These are phyloP conservation scores for Ustilago trichophora DNA, from an alignment of 1,284 basidiomycete genomes.

Conservation along the genomic window DNA sequence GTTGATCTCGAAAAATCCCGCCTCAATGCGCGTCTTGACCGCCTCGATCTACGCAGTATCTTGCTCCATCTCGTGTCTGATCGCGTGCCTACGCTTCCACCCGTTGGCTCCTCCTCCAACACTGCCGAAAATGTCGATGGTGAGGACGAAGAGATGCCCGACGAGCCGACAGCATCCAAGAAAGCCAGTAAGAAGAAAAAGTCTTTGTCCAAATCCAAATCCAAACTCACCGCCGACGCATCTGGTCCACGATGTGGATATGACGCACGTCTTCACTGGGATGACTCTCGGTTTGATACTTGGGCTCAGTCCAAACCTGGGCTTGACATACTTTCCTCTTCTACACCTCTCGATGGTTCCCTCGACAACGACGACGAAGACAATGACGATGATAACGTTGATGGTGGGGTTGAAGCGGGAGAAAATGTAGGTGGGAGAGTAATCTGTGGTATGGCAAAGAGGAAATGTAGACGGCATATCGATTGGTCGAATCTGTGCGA, in stretches of 20 bases:
- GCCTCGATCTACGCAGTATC: conserved; percentile 32
- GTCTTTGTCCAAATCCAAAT: conserved; percentile 4
- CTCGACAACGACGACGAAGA: conserved; percentile 17
- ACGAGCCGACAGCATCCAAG: neutral
- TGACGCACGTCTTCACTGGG: conserved; percentile 42
- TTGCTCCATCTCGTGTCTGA: conserved; percentile 40
- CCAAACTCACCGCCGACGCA: conserved; percentile 6
- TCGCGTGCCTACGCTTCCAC: conserved; percentile 26
- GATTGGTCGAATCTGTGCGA: conserved; percentile 50
- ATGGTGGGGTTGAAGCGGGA: too few species aligned
- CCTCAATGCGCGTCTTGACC: conserved; percentile 31
- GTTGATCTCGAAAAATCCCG: conserved; percentile 23
- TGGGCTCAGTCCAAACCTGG: conserved; percentile 17
- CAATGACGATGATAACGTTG: too few species aligned
- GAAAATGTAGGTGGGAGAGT: too few species aligned
- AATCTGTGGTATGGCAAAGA: conserved; percentile 27
- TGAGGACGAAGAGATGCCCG: conserved; percentile 17
- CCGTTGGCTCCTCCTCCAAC: conserved; percentile 15
- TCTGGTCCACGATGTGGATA: conserved; percentile 46
- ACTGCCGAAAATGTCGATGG: neutral
- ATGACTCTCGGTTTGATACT: conserved; percentile 22
- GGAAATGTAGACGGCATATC: conserved; percentile 41
- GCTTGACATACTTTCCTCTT: conserved; percentile 14
- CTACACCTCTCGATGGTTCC: conserved; percentile 18
- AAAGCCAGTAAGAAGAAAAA: conserved; percentile 21